phyloP scores from a whole-genome alignment of 1,284 basidiomycete genomes.

The Rhodotorula sp. region DNA sequence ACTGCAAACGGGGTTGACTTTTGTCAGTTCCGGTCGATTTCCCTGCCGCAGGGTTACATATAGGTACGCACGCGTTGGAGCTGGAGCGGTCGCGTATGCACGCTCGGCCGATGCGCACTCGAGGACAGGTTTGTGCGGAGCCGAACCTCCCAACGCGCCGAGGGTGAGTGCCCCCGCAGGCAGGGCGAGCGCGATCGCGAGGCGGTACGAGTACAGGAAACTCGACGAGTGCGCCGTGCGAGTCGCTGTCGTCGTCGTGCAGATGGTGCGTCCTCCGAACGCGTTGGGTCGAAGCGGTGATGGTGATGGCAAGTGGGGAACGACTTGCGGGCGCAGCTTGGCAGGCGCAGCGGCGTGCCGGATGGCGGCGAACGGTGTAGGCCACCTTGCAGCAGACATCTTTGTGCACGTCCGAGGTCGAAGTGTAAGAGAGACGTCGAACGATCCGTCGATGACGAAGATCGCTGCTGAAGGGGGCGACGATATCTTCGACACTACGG shows the following conservation, averaged over 20 bases:
- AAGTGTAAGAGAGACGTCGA: background rate
- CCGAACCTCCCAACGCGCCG: conserved; percentile 5
- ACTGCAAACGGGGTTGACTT: background rate
- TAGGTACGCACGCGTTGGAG: background rate
- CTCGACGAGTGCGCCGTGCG: conserved; percentile 1
- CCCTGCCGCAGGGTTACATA: too few species aligned
- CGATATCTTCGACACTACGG: too few species aligned
- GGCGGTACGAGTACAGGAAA: conserved; percentile 32
- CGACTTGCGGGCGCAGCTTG: background rate
- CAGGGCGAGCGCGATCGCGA: conserved; percentile 27
- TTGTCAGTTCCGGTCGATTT: background rate
- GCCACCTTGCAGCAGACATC: conserved; percentile 20
- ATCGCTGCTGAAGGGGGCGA: too few species aligned
- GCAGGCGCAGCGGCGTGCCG: background rate
- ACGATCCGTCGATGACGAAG: too few species aligned
- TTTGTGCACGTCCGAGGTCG: background rate
- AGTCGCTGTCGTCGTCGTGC: conserved; percentile 36
- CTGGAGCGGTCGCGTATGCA: background rate
- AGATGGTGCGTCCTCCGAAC: conserved; percentile 29
- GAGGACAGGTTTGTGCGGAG: conserved; percentile 12
- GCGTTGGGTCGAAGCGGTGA: conserved; percentile 1
- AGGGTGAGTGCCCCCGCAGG: conserved; percentile 20
- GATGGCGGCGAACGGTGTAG: conserved; percentile 11
- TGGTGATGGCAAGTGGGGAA: background rate
- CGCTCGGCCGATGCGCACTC: conserved; percentile 34